These are phyloP conservation scores for Xanthoceras sorbifolium DNA, from an alignment of 345 rosid genomes.

Conservation along the genomic window DNA sequence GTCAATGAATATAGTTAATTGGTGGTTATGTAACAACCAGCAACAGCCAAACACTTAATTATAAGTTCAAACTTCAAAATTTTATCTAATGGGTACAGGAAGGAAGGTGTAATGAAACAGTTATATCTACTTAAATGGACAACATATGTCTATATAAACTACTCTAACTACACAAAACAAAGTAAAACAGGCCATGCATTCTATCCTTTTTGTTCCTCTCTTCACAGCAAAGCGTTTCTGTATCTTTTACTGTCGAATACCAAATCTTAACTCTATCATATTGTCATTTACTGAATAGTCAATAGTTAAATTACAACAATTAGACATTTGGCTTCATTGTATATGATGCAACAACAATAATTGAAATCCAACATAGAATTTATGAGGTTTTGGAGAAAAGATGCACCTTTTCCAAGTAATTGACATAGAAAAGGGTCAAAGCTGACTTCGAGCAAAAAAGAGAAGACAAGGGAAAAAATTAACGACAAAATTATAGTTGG, in stretches of 20 bases:
- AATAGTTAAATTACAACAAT: background rate
- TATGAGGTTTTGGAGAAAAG: background rate
- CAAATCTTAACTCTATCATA: background rate
- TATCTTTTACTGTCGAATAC: background rate
- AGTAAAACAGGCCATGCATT: background rate
- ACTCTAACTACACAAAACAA: background rate
- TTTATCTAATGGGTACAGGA: background rate
- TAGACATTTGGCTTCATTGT: background rate
- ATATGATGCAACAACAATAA: background rate
- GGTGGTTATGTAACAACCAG: background rate
- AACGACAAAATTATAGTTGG: background rate
- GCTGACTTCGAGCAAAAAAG: background rate
- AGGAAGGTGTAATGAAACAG: background rate
- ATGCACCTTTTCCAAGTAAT: background rate
- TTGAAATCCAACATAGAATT: background rate
- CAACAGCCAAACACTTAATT: background rate
- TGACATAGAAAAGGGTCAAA: background rate
- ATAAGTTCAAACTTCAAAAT: background rate
- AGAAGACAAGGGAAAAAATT: background rate
- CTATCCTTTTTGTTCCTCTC: background rate
- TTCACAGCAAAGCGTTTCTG: background rate
- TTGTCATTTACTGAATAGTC: background rate
- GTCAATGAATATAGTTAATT: background rate
- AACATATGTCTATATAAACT: background rate
- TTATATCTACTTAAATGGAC: background rate